Evolutionary conservation across 1,284 basidiomycete genomes (phyloP), one percentile per base, ranked within the genome.

Genomic region (Pseudomicrostroma phylloplanum): DNA sequence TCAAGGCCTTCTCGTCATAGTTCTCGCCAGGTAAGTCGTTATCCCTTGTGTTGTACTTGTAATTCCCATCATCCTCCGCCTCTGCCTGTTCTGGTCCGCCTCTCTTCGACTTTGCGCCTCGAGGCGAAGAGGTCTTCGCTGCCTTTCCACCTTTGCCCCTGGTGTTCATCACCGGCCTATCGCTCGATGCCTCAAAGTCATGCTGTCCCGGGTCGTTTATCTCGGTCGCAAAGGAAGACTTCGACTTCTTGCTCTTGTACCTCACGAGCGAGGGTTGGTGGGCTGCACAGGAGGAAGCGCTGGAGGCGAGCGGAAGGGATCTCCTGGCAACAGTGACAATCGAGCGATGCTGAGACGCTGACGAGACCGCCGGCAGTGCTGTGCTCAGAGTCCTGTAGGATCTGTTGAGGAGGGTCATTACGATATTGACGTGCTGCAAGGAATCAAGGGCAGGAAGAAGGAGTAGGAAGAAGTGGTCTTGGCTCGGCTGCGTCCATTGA

Each of bases 141-240:
- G 46, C 46, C 43, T 74, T 72, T 43, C 65, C 61, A 1, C 68
- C 69, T 57, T 74, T 74, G 63, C 72, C 72, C 62, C 67, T 69
- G 23, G 72, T 74, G 46, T 70, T 66, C 56, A 74, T 67, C 15
- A 74, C 72, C 39, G 71, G 72, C 1, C 72, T 71, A n/a, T 74
- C 72, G 58, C 69, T 68, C 6, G 61, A 64, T 6, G 57, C 55
- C 9, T 60, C 70, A 36, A 64, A 64, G n/a, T 67, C 4, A 6
- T 58, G 60, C 21, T 69, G 64, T 54, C 51, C 21, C 21, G 51
- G 51, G 21, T 54, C 51, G 13, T 54, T 26, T 6, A 54, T 26
- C 13, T 54, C 26, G 6, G 15, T 23, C 6, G 21, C 51, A 6
- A 25, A 54, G 17, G 51, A 54, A 6, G 15, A 3, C 51, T 54